phyloP scores from a whole-genome alignment of 371 early-diverging fungal species.

The Mucor plumbeus region DNA sequence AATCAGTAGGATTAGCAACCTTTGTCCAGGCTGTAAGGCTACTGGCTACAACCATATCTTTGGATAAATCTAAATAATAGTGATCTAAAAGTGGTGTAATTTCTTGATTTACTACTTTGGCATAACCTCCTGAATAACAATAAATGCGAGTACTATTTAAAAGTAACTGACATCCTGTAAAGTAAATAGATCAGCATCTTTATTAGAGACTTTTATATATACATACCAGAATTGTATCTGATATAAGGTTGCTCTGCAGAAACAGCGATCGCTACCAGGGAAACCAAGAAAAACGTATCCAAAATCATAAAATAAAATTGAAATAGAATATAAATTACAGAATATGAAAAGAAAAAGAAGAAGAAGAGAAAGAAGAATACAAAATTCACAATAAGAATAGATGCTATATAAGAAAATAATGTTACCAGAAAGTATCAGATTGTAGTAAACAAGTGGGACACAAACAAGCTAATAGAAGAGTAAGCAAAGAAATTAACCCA shows the following conservation, averaged over 20 bases:
- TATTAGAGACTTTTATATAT: background rate
- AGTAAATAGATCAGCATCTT: background rate
- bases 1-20: constrained; percentile 4
- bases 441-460: no score
- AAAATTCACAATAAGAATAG: no score
- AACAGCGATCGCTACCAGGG: background rate
- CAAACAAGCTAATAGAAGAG: no score
- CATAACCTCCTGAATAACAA: constrained; percentile 20
- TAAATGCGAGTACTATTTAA: constrained; percentile 20
- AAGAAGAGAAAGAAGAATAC: background rate
- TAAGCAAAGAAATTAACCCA: background rate
- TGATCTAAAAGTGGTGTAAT: constrained; percentile 8
- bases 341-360: background rate
- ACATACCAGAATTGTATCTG: constrained; percentile 14
- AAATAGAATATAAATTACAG: no score
- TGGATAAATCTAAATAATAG: constrained; percentile 15
- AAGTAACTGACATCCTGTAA: constrained; percentile 17
- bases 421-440: no score
- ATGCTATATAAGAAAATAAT: no score
- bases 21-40: constrained; percentile 7
- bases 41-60: constrained; percentile 8
- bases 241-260: constrained; percentile 11
- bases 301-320: background rate
- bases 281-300: background rate
- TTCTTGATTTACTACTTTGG: constrained; percentile 8